Percentiles rank a stretch among this genome's conserved stretches.
These are phyloP conservation scores for Ceratocystis variospora DNA, from an alignment of 2,329 filamentous ascomycete species.

Conservation along the genomic window DNA sequence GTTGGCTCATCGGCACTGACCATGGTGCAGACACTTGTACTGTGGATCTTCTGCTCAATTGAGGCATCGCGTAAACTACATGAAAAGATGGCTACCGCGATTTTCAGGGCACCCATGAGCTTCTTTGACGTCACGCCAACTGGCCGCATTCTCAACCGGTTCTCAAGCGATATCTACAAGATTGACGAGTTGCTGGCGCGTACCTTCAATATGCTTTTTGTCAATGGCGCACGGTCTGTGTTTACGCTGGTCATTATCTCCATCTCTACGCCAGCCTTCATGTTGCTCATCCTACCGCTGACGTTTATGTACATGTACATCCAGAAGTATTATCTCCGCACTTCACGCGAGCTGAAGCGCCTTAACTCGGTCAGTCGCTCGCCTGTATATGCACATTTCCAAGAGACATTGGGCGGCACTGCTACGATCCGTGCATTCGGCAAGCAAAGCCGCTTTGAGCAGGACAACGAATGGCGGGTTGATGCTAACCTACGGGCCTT, in stretches of 20 bases:
- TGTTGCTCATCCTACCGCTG: conserved; percentile 68
- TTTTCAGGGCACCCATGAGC: conserved; percentile 95
- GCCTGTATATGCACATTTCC: conserved; percentile 96
- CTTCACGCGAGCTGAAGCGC: conserved; percentile 89
- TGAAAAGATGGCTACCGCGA: conserved; percentile 91
- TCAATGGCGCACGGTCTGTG: conserved; percentile 56
- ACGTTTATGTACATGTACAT: conserved; percentile 76
- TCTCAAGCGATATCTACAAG: conserved; percentile 71
- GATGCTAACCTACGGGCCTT: conserved; percentile 90
- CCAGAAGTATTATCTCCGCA: conserved; percentile 91
- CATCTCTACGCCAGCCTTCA: conserved; percentile 64
- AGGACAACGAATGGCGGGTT: conserved; percentile 95
- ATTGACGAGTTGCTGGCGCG: conserved; percentile 90
- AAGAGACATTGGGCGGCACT: conserved; percentile 87
- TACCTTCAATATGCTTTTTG: conserved; percentile 94
- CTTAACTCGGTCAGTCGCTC: conserved; percentile 90
- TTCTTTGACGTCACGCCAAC: conserved; percentile 97
- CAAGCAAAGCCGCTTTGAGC: conserved; percentile 72
- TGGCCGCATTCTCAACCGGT: conserved; percentile 91
- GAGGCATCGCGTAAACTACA: conserved; percentile 95
- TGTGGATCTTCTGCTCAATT: conserved; percentile 99
- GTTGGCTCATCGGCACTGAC: conserved; percentile 74
- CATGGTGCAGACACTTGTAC: conserved; percentile 79
- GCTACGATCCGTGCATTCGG: conserved; percentile 91
- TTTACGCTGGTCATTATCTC: conserved; percentile 86